Evolutionary conservation across 2,329 filamentous ascomycete genomes (phyloP).

Genomic region (Salinomyces thailandicus): DNA sequence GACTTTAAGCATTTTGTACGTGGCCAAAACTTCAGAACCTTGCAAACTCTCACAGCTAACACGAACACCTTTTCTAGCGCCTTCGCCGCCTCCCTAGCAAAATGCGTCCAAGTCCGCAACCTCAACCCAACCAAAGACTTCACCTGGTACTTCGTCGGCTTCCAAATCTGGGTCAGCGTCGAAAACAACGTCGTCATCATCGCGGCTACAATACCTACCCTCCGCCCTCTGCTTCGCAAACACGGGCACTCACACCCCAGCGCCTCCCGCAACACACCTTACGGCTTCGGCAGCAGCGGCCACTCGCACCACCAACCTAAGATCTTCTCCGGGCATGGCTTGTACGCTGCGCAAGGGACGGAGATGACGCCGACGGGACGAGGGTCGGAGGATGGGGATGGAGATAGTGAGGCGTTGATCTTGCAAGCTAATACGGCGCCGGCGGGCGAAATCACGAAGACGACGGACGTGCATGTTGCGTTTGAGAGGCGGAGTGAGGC

Average conservation of each 20-base stretch:
- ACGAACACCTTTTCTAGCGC: too few relatives aligned
- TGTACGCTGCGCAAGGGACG: too few relatives aligned
- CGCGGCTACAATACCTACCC: conserved; percentile 8
- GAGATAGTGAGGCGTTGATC: background rate
- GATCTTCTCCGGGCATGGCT: too few relatives aligned
- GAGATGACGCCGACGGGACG: too few relatives aligned
- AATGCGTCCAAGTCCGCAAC: conserved; percentile 6
- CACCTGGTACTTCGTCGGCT: conserved; percentile 7
- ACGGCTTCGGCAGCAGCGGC: too few relatives aligned
- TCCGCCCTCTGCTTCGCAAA: conserved; percentile 6
- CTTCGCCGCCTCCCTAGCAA: conserved; percentile 9
- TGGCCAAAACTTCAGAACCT: background rate
- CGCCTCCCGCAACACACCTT: too few relatives aligned
- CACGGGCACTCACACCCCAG: background rate
- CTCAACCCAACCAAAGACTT: conserved; percentile 6
- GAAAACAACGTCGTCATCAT: conserved; percentile 12
- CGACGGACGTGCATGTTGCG: background rate
- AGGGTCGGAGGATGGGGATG: background rate
- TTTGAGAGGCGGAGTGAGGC: background rate
- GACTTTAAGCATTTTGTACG: conserved; percentile 2
- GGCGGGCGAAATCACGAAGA: background rate
- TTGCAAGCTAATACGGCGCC: background rate
- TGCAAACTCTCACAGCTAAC: too few relatives aligned
- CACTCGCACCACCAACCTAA: too few relatives aligned
- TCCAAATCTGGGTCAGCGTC: conserved; percentile 8